phyloP scores from a whole-genome alignment of 306 rosid species.

The Hylodesmum podocarpum region DNA sequence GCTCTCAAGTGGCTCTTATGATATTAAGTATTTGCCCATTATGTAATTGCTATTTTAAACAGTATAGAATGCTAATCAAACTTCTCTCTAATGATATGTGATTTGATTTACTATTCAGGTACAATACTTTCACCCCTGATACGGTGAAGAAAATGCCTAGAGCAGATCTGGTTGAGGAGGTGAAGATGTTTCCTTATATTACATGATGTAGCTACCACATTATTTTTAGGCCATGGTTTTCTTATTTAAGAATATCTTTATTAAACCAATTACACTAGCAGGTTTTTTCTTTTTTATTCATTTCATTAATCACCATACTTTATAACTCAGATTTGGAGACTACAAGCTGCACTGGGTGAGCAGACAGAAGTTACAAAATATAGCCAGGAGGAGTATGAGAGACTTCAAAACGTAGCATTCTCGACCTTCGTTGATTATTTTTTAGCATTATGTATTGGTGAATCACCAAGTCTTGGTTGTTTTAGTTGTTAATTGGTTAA shows the following conservation, averaged over 20 bases:
- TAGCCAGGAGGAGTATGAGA: constrained; percentile 81
- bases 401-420: constrained; percentile 70
- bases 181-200: constrained; percentile 26
- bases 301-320: constrained; percentile 25
- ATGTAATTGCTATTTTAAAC: not conserved
- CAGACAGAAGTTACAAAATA: constrained; percentile 76
- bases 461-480: not conserved
- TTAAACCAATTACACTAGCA: not conserved
- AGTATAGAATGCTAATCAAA: constrained; percentile 7
- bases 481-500: not conserved
- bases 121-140: constrained; percentile 84
- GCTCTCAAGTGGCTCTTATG: not conserved
- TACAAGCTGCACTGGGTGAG: constrained; percentile 86
- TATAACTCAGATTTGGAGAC: constrained; percentile 69
- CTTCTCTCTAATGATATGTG: constrained; percentile 16
- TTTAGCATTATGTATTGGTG: not conserved
- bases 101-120: constrained; percentile 53
- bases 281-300: not conserved
- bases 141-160: constrained; percentile 87
- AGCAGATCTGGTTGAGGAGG: constrained; percentile 89
- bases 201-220: not conserved
- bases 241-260: constrained; percentile 2
- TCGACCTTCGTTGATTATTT: constrained; percentile 13
- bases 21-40: not conserved
- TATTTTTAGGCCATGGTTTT: not conserved